Percentiles rank a stretch among this genome's conserved stretches.
phyloP scores from a whole-genome alignment of 345 rosid genomes.

The Linum lewisii region DNA sequence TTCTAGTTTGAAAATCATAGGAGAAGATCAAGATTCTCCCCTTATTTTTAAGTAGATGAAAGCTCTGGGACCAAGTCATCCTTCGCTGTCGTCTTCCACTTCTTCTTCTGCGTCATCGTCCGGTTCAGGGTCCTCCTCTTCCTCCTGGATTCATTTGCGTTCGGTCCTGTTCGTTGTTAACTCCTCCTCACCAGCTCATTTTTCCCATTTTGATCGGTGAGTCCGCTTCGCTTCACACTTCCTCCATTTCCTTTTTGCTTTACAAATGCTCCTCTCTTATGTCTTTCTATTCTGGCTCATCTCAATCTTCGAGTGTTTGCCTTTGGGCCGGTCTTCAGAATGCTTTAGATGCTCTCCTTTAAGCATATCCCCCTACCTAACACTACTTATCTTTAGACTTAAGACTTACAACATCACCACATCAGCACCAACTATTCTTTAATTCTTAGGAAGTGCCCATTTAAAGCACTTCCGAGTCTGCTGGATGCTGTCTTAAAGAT shows the following conservation, averaged over 20 bases:
- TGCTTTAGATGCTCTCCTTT: slow-evolving; percentile 1
- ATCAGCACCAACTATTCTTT: too few relatives aligned
- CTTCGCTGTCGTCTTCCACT: slow-evolving; percentile 51
- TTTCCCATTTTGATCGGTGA: slow-evolving; percentile 76
- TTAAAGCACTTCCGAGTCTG: too few relatives aligned
- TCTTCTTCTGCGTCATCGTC: slow-evolving; percentile 22
- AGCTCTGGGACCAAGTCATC: slow-evolving; percentile 75
- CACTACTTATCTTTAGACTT: too few relatives aligned
- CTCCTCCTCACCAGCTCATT: slow-evolving; percentile 76
- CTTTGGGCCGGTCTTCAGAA: slow-evolving; percentile 10
- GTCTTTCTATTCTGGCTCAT: too few relatives aligned
- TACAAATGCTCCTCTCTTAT: background rate
- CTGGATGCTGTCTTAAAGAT: too few relatives aligned
- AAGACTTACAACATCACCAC: too few relatives aligned
- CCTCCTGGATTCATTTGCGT: slow-evolving; percentile 88
- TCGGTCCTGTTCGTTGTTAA: slow-evolving; percentile 68
- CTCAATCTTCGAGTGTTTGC: background rate
- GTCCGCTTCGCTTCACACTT: slow-evolving; percentile 20
- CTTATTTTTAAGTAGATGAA: slow-evolving; percentile 45
- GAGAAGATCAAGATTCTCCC: too few relatives aligned
- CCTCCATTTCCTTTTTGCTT: background rate
- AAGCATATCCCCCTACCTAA: too few relatives aligned
- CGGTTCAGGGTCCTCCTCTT: slow-evolving; percentile 29
- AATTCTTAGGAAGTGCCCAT: too few relatives aligned
- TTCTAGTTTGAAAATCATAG: slow-evolving; percentile 10